phyloP scores from a whole-genome alignment of 2,329 filamentous ascomycete species.

The Pochonia chlamydosporia region DNA sequence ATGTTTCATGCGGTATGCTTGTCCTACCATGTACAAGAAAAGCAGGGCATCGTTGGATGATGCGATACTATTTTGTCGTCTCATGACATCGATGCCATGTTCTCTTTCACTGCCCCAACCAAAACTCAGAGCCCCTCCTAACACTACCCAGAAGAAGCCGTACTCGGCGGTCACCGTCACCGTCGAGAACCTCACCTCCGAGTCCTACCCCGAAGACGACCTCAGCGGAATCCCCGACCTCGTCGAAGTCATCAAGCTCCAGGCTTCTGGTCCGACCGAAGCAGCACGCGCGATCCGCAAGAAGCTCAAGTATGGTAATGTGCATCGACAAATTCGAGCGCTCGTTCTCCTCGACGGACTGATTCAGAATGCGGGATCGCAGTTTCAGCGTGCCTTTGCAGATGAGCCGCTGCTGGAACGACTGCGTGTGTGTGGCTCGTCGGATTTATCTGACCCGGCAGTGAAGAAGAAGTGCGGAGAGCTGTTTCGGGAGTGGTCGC shows the following conservation, averaged over 20 bases:
- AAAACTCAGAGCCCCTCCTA: neutral
- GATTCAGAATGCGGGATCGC: conserved; percentile 86
- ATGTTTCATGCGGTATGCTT: conserved; percentile 25
- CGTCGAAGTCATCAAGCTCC: conserved; percentile 88
- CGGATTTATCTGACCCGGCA: conserved; percentile 74
- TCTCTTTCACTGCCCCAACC: too few relatives aligned
- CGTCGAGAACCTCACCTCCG: conserved; percentile 83
- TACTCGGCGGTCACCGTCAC: conserved; percentile 92
- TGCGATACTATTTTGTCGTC: too few relatives aligned
- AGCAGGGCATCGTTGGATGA: too few relatives aligned
- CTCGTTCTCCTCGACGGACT: conserved; percentile 86
- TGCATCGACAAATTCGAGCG: conserved; percentile 87
- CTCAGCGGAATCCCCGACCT: conserved; percentile 87
- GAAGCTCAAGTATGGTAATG: conserved; percentile 96
- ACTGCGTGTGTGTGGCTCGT: conserved; percentile 79
- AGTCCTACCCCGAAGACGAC: conserved; percentile 86
- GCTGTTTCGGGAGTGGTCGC: conserved; percentile 83
- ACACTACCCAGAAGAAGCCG: conserved; percentile 53
- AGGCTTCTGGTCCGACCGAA: conserved; percentile 79
- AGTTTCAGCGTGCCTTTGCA: conserved; percentile 80
- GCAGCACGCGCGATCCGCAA: conserved; percentile 89
- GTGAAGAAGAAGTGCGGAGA: conserved; percentile 86
- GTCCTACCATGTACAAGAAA: too few relatives aligned
- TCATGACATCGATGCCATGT: too few relatives aligned
- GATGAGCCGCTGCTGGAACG: conserved; percentile 91